Evolutionary conservation across 1,284 basidiomycete species (phyloP), one percentile per base, ranked within the genome.

Genomic region (Takashimella tepidaria): DNA sequence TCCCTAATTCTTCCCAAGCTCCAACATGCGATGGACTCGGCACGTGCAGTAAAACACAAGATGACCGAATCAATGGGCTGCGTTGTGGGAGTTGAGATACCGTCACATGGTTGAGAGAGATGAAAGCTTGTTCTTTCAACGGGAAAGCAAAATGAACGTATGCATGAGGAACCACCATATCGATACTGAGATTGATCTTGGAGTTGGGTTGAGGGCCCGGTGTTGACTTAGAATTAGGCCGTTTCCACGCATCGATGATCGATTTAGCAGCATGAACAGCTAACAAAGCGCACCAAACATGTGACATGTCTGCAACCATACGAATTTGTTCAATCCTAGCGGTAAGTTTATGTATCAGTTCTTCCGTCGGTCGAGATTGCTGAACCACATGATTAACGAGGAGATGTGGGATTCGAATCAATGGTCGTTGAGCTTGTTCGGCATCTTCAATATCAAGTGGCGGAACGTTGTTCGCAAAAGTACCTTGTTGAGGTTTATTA

Each of bases 1-100:
- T 81, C 8, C 82, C 72, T 1, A 93, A 76, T 68, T 95, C 89
- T 59, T 91, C 89, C 91, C 92, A 97, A 55, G 79, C 75, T 4
- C 74, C 73, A 0, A 65, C 61, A 1, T 56, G 50, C 3, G 73
- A 63, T 0, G 71, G 67, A 52, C 72, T 78, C 8, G 78, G 77
- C 4, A 81, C 80, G 45, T 78, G 79, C 11, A 73, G 62, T 47
- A 79, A 63, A 3, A 75, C 60, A 26, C 70, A 73, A 19, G 76
- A 77, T 23, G 73, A 63, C 1, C 58, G 59, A 12, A 77, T 51
- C 3, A 59, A 56, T 2, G 74, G 31, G 0, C 62, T 61, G 6
- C 59, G 25, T 11, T 45, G 56, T 0, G 56, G 49, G 12, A 50
- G 50, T 23, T 69, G 61, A 6, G 58, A 61, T n/a, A 73, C 48